Conservation (phyloP, 139 green algal species). For the Volvox africanus region DNA sequence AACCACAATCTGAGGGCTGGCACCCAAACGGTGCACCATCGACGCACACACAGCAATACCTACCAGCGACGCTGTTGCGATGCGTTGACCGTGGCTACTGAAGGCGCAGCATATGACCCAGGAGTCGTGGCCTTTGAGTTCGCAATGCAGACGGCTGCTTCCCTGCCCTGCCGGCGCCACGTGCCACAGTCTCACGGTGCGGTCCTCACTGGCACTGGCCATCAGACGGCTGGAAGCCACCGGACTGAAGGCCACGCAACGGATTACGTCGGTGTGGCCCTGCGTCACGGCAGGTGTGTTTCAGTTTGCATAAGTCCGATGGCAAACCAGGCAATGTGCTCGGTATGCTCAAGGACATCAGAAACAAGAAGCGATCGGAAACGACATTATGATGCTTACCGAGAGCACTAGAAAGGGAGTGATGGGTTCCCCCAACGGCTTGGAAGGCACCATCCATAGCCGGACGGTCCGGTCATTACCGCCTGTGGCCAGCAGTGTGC, state of each 20-base stretch:
- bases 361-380: too few relatives aligned
- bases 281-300: neutral
- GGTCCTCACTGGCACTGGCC: constrained; percentile 29
- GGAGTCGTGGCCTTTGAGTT: constrained; percentile 31
- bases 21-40: too few relatives aligned
- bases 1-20: too few relatives aligned
- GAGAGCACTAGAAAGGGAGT: constrained; percentile 33
- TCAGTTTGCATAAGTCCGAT: too few relatives aligned
- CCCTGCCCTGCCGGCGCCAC: constrained; percentile 32
- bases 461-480: constrained; percentile 33
- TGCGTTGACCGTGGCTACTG: constrained; percentile 22
- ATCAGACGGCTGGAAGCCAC: constrained; percentile 17
- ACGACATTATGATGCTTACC: neutral
- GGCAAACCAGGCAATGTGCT: too few relatives aligned
- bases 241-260: constrained; percentile 37
- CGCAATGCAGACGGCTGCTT: constrained; percentile 26
- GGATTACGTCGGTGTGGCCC: constrained; percentile 45
- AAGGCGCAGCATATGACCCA: constrained; percentile 34
- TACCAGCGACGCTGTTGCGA: constrained; percentile 19
- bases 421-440: neutral
- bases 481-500: constrained; percentile 22
- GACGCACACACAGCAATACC: neutral
- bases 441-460: neutral
- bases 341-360: too few relatives aligned
- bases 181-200: constrained; percentile 40